Evolutionary conservation across 1,284 basidiomycete genomes (phyloP).

Genomic region (Rhodotorula sp.): DNA sequence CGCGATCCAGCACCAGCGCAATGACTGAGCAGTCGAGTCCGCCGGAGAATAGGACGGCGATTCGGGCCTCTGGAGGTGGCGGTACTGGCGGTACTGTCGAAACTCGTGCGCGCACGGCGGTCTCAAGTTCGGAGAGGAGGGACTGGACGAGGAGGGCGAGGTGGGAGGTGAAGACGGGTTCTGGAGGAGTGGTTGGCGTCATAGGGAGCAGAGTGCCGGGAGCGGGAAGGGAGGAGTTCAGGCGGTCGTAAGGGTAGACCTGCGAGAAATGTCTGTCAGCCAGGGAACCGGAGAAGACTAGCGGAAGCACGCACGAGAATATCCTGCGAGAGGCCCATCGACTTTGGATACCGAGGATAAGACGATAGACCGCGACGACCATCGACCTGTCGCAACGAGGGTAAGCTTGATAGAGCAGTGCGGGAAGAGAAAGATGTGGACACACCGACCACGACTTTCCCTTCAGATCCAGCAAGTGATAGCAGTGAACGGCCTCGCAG

Average conservation of each 20-base stretch:
- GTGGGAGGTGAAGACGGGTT: slow-evolving; percentile 4
- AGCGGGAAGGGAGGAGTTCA: slow-evolving; percentile 22
- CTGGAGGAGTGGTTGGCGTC: slow-evolving; percentile 6
- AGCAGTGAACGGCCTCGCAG: slow-evolving; percentile 23
- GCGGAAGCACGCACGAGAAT: slow-evolving; percentile 3
- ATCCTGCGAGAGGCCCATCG: not conserved
- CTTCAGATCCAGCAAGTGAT: slow-evolving; percentile 10
- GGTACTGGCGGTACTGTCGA: slow-evolving; percentile 51
- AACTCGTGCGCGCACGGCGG: slow-evolving; percentile 52
- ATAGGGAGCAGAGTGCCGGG: slow-evolving; percentile 9
- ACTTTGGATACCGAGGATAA: slow-evolving; percentile 10
- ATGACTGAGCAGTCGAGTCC: slow-evolving; percentile 90
- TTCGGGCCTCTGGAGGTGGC: not conserved
- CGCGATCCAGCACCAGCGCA: slow-evolving; percentile 76
- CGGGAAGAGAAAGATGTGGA: no score
- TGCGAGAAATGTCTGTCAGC: not conserved
- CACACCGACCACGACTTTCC: slow-evolving; percentile 15
- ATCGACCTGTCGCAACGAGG: not conserved
- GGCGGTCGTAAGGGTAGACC: slow-evolving; percentile 41
- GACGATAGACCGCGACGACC: slow-evolving; percentile 12
- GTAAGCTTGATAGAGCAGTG: not conserved
- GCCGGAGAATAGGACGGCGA: slow-evolving; percentile 91
- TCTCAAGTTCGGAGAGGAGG: slow-evolving; percentile 49
- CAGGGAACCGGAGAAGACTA: not conserved
- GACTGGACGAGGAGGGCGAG: slow-evolving; percentile 40